phyloP scores from a whole-genome alignment of 1,139 yeast species.

The Waltiozyma sp. region DNA sequence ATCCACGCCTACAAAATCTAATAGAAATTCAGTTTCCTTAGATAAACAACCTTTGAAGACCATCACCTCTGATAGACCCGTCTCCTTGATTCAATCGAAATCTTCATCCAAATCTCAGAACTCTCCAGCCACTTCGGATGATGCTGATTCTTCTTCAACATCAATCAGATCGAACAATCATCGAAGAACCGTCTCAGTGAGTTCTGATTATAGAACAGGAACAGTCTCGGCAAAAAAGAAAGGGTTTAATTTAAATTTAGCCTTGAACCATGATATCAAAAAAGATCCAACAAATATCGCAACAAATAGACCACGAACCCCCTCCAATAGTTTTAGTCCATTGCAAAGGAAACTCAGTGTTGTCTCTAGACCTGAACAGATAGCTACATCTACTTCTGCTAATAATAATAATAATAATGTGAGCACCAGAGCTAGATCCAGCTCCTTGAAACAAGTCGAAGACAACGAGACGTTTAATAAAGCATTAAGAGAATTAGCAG shows the following conservation, averaged over 20 bases:
- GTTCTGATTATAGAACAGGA: conserved; percentile 1
- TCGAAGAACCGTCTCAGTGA: not conserved
- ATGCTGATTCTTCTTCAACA: not conserved
- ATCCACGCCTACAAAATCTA: conserved; percentile 17
- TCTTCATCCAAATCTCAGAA: not conserved
- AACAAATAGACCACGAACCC: conserved; percentile 3
- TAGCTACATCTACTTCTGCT: not conserved
- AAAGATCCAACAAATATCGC: conserved; percentile 1
- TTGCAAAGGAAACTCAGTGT: not conserved
- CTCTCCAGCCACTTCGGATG: not conserved
- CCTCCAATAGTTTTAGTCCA: not conserved
- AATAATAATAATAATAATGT: not conserved
- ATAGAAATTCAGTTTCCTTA: conserved; percentile 12
- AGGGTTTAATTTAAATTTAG: conserved; percentile 11
- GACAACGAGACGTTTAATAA: conserved; percentile 32
- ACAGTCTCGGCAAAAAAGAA: conserved; percentile 7
- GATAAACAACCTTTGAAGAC: conserved; percentile 14
- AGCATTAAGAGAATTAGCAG: conserved; percentile 45
- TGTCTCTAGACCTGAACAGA: conserved; percentile 1
- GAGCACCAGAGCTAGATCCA: conserved; percentile 14
- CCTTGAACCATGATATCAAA: not conserved
- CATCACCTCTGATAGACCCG: conserved; percentile 1
- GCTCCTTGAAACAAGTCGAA: conserved; percentile 5
- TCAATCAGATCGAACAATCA: not conserved
- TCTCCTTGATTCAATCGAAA: not conserved